Base-by-base conservation (phyloP, 768 basidiomycete genomes). In the Clavulina sp. region DNA sequence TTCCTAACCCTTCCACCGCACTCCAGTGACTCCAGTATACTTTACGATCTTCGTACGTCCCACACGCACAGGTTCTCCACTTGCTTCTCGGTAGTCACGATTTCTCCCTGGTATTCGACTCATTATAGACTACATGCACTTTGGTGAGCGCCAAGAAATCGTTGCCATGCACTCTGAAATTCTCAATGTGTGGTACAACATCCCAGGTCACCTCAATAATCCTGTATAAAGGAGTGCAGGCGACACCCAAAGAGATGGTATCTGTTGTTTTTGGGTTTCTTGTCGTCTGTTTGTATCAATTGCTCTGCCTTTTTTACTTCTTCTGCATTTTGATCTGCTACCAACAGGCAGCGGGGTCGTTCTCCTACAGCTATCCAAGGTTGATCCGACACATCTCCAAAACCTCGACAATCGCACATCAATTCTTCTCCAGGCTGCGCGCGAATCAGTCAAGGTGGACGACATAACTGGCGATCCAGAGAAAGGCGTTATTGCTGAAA, bases 341-440 rank as follows among this genome's bases (percentile, higher is more conserved):
- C 59, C 59, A n/a, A 44, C 60, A 53, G 66, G 67, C 60, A 67
- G 87, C 21, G 93, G 93, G n/a, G 95, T 96, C 64, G 84, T 84
- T 29, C 80, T 99, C 57, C 78, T 99, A 5, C 93, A 99, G 66
- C 81, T 93, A 76, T 86, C 82, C 63, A 87, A 87, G 68, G 77
- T 97, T 57, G 93, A 99, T 61, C 93, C 93, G 6, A 71, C 70
- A 19, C 66, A 78, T 50, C 73, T 96, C 60, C 54, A 70, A 52
- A 62, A 77, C 46, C 81, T 97, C 60, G 93, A 96, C 62, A 74
- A 92, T 18, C 75, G 84, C 30, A 84, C 86, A 1, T 95, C 93
- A 0, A 74, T 96, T 46, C 77, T 99, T 23, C 73, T 99, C 31
- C 79, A 86, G 64, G 92, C 87, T n/a, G 74, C 87, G 1, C 76